phyloP scores from a whole-genome alignment of 495 filamentous ascomycete species.

The Hypoxylon crocopeplum region DNA sequence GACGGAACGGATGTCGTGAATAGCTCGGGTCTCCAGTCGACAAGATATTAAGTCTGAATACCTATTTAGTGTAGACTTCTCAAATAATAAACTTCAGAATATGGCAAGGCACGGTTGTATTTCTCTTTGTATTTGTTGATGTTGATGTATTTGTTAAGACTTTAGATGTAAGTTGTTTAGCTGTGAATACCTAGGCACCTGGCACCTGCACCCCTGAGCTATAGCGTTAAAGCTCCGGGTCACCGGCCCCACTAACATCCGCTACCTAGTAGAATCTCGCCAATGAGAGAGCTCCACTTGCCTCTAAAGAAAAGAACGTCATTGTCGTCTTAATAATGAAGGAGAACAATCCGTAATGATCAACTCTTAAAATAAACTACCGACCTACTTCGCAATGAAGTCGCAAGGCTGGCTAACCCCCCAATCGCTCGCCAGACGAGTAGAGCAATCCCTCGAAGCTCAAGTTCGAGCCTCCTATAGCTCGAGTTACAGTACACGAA shows the following conservation, averaged over 20 bases:
- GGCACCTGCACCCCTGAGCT: no score
- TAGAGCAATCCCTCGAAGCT: constrained; percentile 34
- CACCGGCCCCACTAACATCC: constrained; percentile 1
- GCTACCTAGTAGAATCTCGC: constrained; percentile 2
- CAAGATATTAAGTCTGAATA: no score
- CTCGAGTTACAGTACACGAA: constrained; percentile 6
- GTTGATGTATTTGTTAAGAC: no score
- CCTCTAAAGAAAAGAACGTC: constrained; percentile 28
- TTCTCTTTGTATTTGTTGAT: no score
- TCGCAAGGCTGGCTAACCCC: constrained; percentile 15
- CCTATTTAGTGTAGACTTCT: no score
- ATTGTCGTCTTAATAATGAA: not conserved
- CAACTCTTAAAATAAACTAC: not conserved
- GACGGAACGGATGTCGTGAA: no score
- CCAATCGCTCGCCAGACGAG: constrained; percentile 29
- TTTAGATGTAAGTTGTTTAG: no score
- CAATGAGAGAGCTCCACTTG: constrained; percentile 19
- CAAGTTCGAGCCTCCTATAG: constrained; percentile 20
- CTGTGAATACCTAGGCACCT: no score
- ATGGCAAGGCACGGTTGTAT: no score
- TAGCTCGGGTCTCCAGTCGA: no score
- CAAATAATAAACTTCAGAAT: no score
- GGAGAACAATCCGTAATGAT: not conserved
- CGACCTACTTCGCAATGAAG: constrained; percentile 26
- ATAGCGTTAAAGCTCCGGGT: no score